Conservation (phyloP, 768 basidiomycete species). For the Gautieria morchelliformis region DNA sequence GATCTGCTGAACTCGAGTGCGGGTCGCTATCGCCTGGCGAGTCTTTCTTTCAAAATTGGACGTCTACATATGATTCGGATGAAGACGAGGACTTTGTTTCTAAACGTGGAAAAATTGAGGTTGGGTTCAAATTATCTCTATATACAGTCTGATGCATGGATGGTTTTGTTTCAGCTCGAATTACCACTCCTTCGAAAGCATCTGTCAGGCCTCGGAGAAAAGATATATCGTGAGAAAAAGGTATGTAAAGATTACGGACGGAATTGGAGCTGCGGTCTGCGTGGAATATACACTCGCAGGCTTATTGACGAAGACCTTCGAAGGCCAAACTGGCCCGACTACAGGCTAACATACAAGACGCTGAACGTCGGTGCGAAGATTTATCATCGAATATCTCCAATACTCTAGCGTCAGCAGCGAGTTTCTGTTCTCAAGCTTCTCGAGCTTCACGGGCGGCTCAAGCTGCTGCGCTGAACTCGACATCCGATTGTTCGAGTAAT, state of each 20-base stretch:
- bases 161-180: background rate
- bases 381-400: background rate
- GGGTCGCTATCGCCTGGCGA: background rate
- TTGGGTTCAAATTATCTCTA: background rate
- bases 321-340: background rate
- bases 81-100: background rate
- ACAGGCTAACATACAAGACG: background rate
- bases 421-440: too few species aligned
- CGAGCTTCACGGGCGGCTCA: too few species aligned
- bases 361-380: background rate
- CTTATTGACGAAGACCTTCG: background rate
- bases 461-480: too few species aligned
- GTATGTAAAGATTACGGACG: background rate
- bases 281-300: background rate
- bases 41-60: background rate
- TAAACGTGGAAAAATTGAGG: background rate
- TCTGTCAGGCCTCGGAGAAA: background rate
- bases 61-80: background rate
- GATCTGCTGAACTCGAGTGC: background rate
- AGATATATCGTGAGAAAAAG: conserved; percentile 4
- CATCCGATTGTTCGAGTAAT: too few species aligned
- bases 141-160: background rate
- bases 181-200: background rate
- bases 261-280: background rate
- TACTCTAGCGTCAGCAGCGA: background rate